Evolutionary conservation across 164 flowering plant genomes (phyloP).

Genomic region (Pachysandra terminalis): DNA sequence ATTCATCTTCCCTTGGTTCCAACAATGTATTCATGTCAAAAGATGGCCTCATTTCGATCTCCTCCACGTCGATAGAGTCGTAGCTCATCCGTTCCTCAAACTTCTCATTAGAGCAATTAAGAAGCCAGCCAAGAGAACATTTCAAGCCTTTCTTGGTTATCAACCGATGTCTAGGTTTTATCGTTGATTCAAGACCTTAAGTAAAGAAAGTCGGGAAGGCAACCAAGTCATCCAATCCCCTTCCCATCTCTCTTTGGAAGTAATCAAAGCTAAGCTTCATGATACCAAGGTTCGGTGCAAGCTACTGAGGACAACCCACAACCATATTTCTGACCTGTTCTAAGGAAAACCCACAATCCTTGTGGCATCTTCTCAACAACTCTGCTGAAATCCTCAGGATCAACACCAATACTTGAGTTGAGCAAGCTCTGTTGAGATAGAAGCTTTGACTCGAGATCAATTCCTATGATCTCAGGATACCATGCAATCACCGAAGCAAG

Average conservation of each 20-base stretch:
- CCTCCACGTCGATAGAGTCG: conserved; percentile 73
- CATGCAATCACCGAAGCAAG: conserved; percentile 71
- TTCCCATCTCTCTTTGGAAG: too few species aligned
- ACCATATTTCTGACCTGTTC: too few species aligned
- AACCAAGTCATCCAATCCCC: too few species aligned
- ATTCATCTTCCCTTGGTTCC: conserved; percentile 55
- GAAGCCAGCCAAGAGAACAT: too few species aligned
- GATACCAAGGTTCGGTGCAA: too few species aligned
- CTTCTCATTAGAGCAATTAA: conserved; percentile 81
- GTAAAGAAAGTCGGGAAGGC: too few species aligned
- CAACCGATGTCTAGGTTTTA: conserved; percentile 52
- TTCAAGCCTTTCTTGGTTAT: conserved; percentile 61
- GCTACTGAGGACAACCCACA: too few species aligned
- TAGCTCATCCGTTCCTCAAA: conserved; percentile 73
- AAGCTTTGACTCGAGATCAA: conserved; percentile 68
- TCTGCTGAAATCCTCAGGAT: conserved; percentile 61
- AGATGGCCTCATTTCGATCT: conserved; percentile 65
- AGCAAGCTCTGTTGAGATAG: conserved; percentile 43
- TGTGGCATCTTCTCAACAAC: conserved; percentile 92
- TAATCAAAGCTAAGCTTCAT: too few species aligned
- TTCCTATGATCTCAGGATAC: conserved; percentile 87
- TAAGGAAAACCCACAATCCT: too few species aligned
- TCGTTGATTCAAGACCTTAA: too few species aligned
- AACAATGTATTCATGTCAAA: conserved; percentile 65
- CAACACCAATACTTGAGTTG: too few species aligned